Conservation (phyloP, 2,329 filamentous ascomycete species). For the Myriosclerotinia duriaeana region DNA sequence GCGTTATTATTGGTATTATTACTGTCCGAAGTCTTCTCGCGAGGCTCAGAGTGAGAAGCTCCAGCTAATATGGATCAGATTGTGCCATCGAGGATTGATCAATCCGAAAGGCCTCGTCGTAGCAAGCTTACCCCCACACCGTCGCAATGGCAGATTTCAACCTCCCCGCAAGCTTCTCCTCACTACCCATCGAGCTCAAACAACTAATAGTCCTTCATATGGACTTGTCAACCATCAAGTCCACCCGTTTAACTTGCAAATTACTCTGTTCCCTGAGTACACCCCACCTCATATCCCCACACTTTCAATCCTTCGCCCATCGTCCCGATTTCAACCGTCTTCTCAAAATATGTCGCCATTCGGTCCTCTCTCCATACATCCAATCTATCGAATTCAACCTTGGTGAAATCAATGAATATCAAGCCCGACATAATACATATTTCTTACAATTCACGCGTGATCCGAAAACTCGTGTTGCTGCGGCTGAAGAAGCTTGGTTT, state of each 20-base stretch:
- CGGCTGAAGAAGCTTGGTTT: conserved; percentile 35
- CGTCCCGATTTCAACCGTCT: conserved; percentile 32
- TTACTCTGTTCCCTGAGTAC: conserved; percentile 8
- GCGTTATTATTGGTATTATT: background rate
- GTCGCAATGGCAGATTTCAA: conserved; percentile 9
- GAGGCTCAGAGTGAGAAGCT: background rate
- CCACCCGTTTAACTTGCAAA: conserved; percentile 16
- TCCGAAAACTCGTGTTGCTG: conserved; percentile 31
- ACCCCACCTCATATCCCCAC: conserved; percentile 28
- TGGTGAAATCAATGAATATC: conserved; percentile 38
- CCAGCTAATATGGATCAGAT: background rate
- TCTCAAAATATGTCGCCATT: conserved; percentile 27
- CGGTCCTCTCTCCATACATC: conserved; percentile 31
- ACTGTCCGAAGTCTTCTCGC: background rate
- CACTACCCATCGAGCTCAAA: conserved; percentile 9
- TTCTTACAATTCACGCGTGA: conserved; percentile 36
- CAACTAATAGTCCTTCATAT: conserved; percentile 4
- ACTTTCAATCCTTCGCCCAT: conserved; percentile 27
- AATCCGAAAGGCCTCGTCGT: background rate
- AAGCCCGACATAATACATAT: conserved; percentile 38
- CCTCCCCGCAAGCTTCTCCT: background rate
- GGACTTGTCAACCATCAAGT: conserved; percentile 9
- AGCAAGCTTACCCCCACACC: background rate
- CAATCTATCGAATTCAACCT: conserved; percentile 33
- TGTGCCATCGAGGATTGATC: background rate